Conservation (phyloP, 306 rosid genomes). For the apple (Malus domestica) region DNA sequence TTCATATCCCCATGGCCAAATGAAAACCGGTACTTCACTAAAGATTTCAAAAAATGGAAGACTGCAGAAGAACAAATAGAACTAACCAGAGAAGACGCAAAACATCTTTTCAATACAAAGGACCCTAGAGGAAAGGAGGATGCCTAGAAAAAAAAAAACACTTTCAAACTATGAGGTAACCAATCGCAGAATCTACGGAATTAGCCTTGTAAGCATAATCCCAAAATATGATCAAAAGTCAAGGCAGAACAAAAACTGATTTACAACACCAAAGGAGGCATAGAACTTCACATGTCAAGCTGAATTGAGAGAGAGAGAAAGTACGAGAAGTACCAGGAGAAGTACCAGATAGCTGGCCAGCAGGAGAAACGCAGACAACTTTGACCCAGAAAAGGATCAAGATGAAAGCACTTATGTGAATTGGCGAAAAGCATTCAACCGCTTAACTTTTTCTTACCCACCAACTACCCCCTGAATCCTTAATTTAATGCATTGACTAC, state of each 20-base stretch:
- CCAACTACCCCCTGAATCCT: neutral
- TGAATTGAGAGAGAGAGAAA: neutral
- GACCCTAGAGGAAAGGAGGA: neutral
- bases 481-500: neutral
- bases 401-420: constrained; percentile 4
- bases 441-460: neutral
- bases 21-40: neutral
- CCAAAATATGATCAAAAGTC: neutral
- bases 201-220: neutral
- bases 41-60: neutral
- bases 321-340: neutral
- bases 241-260: neutral
- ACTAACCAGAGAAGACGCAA: neutral
- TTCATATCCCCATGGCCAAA: constrained; percentile 35
- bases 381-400: neutral
- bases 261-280: neutral
- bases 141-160: neutral
- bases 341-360: neutral
- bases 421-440: neutral
- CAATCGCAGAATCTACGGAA: constrained; percentile 3
- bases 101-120: constrained; percentile 1
- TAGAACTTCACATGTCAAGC: neutral
- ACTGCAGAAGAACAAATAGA: neutral
- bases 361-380: neutral
- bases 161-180: constrained; percentile 3